Conservation (phyloP, 352 stramenopile genomes). For the Saprolegnia parasitica region DNA sequence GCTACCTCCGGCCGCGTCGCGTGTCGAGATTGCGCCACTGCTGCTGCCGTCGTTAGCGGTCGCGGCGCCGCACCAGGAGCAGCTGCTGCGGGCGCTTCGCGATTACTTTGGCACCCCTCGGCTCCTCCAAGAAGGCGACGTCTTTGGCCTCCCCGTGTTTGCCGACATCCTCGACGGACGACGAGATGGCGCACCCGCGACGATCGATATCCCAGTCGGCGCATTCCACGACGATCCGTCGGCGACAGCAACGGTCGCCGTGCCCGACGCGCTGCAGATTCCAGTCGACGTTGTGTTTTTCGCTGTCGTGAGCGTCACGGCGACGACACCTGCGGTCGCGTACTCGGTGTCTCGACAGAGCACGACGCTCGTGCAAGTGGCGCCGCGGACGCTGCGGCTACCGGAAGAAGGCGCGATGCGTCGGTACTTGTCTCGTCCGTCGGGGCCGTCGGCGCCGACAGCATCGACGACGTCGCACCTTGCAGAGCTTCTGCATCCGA, state of each 20-base stretch:
- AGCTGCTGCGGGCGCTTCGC: constrained; percentile 52
- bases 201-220: constrained; percentile 35
- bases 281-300: constrained; percentile 74
- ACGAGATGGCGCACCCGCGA: constrained; percentile 5
- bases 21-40: constrained; percentile 23
- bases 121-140: constrained; percentile 60
- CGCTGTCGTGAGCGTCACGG: constrained; percentile 55
- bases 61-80: neutral
- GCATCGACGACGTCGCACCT: constrained; percentile 42
- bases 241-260: neutral
- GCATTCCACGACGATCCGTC: constrained; percentile 3
- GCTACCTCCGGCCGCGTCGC: constrained; percentile 6
- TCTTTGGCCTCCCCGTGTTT: constrained; percentile 55
- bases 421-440: neutral
- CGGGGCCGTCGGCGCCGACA: constrained; percentile 32
- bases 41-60: neutral
- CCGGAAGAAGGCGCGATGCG: constrained; percentile 43
- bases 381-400: constrained; percentile 41
- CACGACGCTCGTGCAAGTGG: constrained; percentile 65
- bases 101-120: constrained; percentile 49
- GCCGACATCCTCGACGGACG: constrained; percentile 31
- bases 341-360: constrained; percentile 48
- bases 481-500: constrained; percentile 64
- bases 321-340: constrained; percentile 33
- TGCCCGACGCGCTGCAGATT: constrained; percentile 35